Conservation (phyloP, 1,139 yeast genomes). For the Diutina catenulata region DNA sequence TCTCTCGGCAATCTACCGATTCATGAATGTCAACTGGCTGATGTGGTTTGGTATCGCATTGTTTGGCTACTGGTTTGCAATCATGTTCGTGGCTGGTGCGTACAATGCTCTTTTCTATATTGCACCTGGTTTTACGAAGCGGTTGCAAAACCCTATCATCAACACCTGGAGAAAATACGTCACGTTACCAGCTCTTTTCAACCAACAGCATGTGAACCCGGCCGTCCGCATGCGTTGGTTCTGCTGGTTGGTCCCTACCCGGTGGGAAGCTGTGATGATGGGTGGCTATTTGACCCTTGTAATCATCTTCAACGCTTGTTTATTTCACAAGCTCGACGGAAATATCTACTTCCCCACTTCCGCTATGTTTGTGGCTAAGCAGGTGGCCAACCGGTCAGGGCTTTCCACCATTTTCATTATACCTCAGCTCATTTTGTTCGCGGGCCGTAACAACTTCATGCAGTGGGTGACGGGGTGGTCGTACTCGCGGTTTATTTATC, state of each 20-base stretch:
- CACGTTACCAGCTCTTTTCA: conserved; percentile 37
- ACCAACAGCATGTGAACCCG: conserved; percentile 24
- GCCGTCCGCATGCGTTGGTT: conserved; percentile 1
- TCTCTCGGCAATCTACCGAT: neutral
- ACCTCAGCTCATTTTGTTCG: neutral
- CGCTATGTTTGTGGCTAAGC: no score
- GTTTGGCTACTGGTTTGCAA: conserved; percentile 34
- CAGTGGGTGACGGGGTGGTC: neutral
- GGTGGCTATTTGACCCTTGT: neutral
- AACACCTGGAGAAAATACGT: conserved; percentile 31
- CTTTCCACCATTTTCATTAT: neutral
- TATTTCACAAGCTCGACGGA: no score
- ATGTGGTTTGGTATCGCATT: conserved; percentile 39
- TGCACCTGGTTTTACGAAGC: neutral
- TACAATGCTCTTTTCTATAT: neutral
- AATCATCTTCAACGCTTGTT: neutral
- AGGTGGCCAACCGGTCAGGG: neutral
- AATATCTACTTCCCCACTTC: no score
- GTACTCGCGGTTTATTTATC: neutral
- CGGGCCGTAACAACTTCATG: conserved; percentile 5
- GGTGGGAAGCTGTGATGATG: neutral
- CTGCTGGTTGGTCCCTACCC: neutral
- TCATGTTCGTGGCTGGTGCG: conserved; percentile 29
- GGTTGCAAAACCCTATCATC: conserved; percentile 16
- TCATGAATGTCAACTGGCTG: conserved; percentile 20